Evolutionary conservation across 1,284 basidiomycete species (phyloP), one percentile per base, ranked within the genome.

Genomic region (Naganishia sp.): DNA sequence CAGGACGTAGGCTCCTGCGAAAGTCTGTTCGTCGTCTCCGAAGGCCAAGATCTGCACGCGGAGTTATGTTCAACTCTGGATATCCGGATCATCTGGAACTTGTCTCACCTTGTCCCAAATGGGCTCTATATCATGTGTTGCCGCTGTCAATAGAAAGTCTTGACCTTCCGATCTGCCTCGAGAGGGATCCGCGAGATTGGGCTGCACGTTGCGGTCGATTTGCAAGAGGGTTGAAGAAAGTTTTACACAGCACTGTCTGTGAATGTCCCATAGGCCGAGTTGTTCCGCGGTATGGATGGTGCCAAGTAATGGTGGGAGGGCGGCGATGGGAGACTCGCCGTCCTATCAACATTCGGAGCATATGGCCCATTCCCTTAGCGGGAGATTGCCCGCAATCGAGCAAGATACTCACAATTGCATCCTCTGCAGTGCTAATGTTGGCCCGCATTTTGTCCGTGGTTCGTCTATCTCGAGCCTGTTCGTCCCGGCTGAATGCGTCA

Each of bases 191-290:
- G 43, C 51, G n/a, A 60, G 39, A 23, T 54, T 39, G 28, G 49
- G 42, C 51, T 63, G 46, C 21, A 65, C 47, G 47, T 63, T 55
- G 11, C 63, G 71, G 39, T 76, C 74, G 71, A 78, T 76, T 7
- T 61, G 50, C 6, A 75, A 60, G n/a, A 79, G 68, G 0, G 71
- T 68, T 15, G 76, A 73, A 7, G 72, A 71, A 18, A 78, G 68
- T 3, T 72, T 31, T 6, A 79, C 70, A 7, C 68, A 68, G 13
- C 70, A 72, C n/a, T 69, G 65, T 21, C 76, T 70, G 66, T 78
- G 72, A 18, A 75, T 49, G 11, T 67, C 60, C 77, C 77, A 77
- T 2, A 76, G 55, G 0, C 71, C 74, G 2, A 77, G 68, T n/a
- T 71, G 57, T 7, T 56, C 62, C 0, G 76, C 62, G 1, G 75